Evolutionary conservation across 179 eudicot species (phyloP).

Genomic region (Beta macrorhiza): DNA sequence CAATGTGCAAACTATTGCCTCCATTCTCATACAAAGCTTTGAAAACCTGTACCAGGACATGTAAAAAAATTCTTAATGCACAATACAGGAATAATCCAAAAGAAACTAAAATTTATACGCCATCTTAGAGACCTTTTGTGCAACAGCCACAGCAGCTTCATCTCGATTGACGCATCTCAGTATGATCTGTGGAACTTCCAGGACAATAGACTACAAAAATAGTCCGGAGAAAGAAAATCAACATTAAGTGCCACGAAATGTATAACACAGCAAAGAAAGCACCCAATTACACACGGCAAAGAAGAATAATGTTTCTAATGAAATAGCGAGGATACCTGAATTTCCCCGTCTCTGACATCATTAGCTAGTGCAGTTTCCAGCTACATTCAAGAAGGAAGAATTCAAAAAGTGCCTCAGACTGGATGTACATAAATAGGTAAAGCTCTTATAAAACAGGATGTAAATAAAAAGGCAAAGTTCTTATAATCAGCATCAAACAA

Average conservation of each 20-base stretch:
- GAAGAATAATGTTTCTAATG: background rate
- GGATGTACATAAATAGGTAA: background rate
- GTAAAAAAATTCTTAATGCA: background rate
- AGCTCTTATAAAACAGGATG: background rate
- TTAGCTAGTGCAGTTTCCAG: conserved; percentile 57
- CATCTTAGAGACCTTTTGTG: conserved; percentile 64
- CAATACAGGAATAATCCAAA: background rate
- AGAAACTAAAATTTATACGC: background rate
- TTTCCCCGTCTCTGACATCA: conserved; percentile 68
- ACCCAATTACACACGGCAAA: background rate
- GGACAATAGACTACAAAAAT: conserved; percentile 55
- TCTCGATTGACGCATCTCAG: conserved; percentile 78
- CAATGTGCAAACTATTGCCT: conserved; percentile 56
- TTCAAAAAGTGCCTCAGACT: conserved; percentile 13
- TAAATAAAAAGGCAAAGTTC: conserved; percentile 3
- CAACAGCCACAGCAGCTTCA: conserved; percentile 89
- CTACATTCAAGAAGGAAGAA: conserved; percentile 37
- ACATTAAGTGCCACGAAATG: background rate
- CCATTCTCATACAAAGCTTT: conserved; percentile 82
- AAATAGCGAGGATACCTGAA: conserved; percentile 54
- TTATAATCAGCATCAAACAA: background rate
- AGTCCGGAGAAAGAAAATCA: conserved; percentile 8
- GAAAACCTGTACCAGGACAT: conserved; percentile 51
- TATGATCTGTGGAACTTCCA: conserved; percentile 75
- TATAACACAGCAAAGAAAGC: background rate